Conservation (phyloP, 1,284 basidiomycete genomes). For the Papiliotrema terrestris region DNA sequence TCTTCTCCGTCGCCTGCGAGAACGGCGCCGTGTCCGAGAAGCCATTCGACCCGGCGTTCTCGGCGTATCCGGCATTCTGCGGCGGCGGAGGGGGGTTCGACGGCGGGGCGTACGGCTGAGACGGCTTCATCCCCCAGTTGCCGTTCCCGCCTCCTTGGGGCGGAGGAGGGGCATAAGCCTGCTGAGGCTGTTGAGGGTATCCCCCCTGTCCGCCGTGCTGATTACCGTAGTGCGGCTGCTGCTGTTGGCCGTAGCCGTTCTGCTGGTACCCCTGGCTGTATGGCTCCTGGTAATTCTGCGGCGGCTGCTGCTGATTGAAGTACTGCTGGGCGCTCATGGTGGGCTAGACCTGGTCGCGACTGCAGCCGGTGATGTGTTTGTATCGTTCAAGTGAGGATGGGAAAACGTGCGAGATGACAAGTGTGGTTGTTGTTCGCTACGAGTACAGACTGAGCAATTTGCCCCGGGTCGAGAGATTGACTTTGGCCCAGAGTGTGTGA, state of each 20-base stretch:
- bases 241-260: neutral
- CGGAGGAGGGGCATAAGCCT: constrained; percentile 4
- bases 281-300: constrained; percentile 6
- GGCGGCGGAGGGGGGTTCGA: constrained; percentile 2
- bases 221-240: constrained; percentile 1
- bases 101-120: constrained; percentile 41
- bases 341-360: neutral
- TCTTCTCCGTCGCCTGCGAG: constrained; percentile 55
- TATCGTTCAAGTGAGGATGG: neutral
- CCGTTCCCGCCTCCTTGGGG: constrained; percentile 9
- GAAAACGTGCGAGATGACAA: neutral
- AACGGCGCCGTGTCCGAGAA: constrained; percentile 50
- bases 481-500: too few relatives aligned
- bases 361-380: neutral
- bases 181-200: constrained; percentile 5
- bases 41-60: constrained; percentile 6
- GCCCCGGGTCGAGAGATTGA: too few relatives aligned
- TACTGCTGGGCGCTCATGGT: constrained; percentile 13
- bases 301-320: constrained; percentile 13
- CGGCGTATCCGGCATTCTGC: constrained; percentile 8
- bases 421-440: too few relatives aligned
- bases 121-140: constrained; percentile 34
- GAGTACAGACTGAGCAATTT: too few relatives aligned
- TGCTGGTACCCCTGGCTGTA: constrained; percentile 2
- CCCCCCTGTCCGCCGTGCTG: neutral